Conservation (phyloP, 805 yeast species). For the Ogataea dorogensis region DNA sequence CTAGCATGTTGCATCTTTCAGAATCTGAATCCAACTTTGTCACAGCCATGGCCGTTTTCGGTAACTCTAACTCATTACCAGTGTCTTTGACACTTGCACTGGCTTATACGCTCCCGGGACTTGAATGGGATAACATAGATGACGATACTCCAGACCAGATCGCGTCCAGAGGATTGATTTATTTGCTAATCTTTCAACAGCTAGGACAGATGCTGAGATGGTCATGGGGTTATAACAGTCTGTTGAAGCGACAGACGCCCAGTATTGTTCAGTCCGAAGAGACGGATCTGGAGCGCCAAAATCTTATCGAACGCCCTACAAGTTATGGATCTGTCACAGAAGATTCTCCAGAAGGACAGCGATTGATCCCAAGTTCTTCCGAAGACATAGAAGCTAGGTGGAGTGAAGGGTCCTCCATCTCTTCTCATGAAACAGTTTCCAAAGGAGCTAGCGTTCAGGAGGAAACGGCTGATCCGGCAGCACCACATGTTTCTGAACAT, state of each 20-base stretch:
- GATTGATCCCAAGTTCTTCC: constrained; percentile 3
- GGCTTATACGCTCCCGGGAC: constrained; percentile 70
- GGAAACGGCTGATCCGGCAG: constrained; percentile 9
- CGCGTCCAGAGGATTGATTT: constrained; percentile 75
- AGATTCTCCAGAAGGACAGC: constrained; percentile 9
- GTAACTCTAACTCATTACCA: constrained; percentile 92
- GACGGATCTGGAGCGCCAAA: constrained; percentile 17
- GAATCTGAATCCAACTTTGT: constrained; percentile 84
- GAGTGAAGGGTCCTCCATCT: constrained; percentile 29
- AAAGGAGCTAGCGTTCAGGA: constrained; percentile 13
- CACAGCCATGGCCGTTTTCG: constrained; percentile 95
- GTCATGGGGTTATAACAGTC: constrained; percentile 83
- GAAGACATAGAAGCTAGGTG: constrained; percentile 18
- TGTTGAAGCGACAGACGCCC: constrained; percentile 51
- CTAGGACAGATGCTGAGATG: constrained; percentile 80
- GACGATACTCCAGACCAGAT: constrained; percentile 67
- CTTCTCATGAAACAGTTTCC: constrained; percentile 19
- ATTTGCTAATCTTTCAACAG: constrained; percentile 74
- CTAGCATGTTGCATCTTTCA: constrained; percentile 56
- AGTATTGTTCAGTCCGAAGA: constrained; percentile 28
- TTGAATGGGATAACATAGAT: constrained; percentile 71
- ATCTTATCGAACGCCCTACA: constrained; percentile 13
- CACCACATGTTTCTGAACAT: no score
- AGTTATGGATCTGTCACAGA: constrained; percentile 19
- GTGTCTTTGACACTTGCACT: constrained; percentile 83